These are phyloP conservation scores for Solanum infundibuliforme DNA, from an alignment of 257 asterid species.

Conservation along the genomic window DNA sequence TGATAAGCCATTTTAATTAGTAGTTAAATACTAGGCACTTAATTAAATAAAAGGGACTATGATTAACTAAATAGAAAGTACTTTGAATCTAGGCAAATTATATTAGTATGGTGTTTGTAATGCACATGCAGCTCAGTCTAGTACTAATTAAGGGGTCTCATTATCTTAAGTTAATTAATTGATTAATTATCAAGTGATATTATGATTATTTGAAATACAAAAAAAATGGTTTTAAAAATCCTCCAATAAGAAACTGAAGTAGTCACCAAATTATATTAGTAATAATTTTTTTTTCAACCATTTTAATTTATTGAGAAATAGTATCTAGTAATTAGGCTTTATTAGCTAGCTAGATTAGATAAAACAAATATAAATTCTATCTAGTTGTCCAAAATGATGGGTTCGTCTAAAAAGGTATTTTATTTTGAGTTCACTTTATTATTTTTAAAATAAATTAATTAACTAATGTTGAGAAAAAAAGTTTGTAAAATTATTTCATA, in stretches of 20 bases:
- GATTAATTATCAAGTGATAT: neutral
- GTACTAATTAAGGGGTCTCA: neutral
- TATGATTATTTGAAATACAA: neutral
- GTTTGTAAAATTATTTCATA: too few relatives aligned
- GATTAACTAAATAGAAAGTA: neutral
- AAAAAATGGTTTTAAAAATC: neutral
- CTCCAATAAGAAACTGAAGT: neutral
- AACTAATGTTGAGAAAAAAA: neutral
- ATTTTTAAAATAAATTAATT: neutral
- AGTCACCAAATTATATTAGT: neutral
- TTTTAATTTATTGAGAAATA: neutral
- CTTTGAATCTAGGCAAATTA: neutral
- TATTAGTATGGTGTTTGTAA: neutral
- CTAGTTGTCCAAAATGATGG: neutral
- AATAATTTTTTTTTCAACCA: neutral
- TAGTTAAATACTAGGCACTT: neutral
- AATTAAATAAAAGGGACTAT: neutral
- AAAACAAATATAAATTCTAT: neutral
- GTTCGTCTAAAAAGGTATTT: neutral
- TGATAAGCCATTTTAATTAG: neutral
- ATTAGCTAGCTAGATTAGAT: neutral
- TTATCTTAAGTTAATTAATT: neutral
- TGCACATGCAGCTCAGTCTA: neutral
- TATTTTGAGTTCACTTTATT: neutral
- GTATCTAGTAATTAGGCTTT: neutral